Percentiles rank a stretch among this genome's conserved stretches.
These are phyloP conservation scores for Leishmania major DNA, from an alignment of 208 protist genomes.

Conservation along the genomic window DNA sequence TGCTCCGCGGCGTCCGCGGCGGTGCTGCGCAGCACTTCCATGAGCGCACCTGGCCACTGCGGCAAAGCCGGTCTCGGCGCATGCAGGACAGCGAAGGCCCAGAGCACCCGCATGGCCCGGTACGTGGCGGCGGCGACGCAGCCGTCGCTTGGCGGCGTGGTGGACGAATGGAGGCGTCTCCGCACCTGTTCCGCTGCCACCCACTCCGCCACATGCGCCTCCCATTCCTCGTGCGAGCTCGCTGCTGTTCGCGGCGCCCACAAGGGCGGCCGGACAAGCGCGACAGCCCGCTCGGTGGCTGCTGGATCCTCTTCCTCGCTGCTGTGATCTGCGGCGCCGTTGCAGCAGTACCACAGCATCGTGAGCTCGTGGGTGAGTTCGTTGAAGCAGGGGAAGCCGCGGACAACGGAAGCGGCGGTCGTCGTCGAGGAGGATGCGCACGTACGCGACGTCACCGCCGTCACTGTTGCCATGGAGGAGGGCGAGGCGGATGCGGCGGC, in stretches of 20 bases:
- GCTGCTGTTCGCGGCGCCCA: neutral
- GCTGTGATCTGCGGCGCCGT: neutral
- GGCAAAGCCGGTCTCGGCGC: neutral
- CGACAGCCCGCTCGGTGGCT: neutral
- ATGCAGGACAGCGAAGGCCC: constrained; percentile 18
- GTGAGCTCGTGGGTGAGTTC: constrained; percentile 12
- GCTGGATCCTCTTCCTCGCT: neutral
- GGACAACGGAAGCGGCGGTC: neutral
- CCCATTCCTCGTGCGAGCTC: constrained; percentile 8
- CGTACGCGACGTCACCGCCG: neutral
- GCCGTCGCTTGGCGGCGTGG: neutral
- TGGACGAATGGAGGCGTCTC: neutral
- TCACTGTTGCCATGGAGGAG: constrained; percentile 1
- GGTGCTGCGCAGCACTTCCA: constrained; percentile 24
- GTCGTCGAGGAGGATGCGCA: neutral
- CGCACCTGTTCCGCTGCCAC: constrained; percentile 3
- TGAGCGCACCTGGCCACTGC: constrained; percentile 18
- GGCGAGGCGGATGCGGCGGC: neutral
- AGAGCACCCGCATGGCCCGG: constrained; percentile 16
- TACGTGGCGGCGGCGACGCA: constrained; percentile 10
- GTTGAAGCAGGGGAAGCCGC: constrained; percentile 4
- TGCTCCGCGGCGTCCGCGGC: constrained; percentile 11
- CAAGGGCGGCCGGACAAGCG: neutral
- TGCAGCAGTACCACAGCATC: constrained; percentile 5
- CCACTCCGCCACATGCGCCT: constrained; percentile 25